A percentile compares a stretch with the other conserved stretches of the same genome.
These are phyloP conservation scores for Corylus avellana DNA, from an alignment of 306 rosid species.

Conservation along the genomic window DNA sequence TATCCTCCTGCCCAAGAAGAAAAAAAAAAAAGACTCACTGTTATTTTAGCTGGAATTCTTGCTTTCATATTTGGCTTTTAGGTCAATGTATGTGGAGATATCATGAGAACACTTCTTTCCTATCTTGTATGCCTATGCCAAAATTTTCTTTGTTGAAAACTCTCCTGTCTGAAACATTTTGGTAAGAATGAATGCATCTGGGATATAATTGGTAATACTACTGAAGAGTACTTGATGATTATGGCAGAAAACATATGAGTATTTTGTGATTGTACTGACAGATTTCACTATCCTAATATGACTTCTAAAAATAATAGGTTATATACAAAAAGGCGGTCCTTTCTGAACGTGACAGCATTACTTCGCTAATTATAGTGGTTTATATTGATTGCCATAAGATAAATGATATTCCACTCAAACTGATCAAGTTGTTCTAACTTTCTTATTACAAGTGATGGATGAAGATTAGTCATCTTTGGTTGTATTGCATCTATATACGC, in stretches of 20 bases:
- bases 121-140: not conserved
- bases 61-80: not conserved
- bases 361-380: too few relatives aligned
- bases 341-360: not conserved
- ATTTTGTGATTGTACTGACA: not conserved
- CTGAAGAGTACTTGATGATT: not conserved
- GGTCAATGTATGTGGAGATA: not conserved
- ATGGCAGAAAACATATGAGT: not conserved
- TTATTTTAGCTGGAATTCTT: conserved; percentile 5
- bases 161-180: not conserved
- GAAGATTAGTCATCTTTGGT: not conserved
- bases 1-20: not conserved
- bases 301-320: not conserved
- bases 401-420: too few relatives aligned
- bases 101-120: not conserved
- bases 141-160: not conserved
- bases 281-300: not conserved
- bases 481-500: not conserved
- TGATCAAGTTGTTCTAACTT: not conserved
- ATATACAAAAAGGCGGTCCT: not conserved
- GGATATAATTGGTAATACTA: not conserved
- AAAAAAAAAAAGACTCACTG: not conserved
- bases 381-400: too few relatives aligned
- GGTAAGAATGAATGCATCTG: not conserved
- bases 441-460: not conserved